Evolutionary conservation across 192 early-diverging fungal species (phyloP), one percentile per base, ranked within the genome.

Genomic region (Coemansia sp.): DNA sequence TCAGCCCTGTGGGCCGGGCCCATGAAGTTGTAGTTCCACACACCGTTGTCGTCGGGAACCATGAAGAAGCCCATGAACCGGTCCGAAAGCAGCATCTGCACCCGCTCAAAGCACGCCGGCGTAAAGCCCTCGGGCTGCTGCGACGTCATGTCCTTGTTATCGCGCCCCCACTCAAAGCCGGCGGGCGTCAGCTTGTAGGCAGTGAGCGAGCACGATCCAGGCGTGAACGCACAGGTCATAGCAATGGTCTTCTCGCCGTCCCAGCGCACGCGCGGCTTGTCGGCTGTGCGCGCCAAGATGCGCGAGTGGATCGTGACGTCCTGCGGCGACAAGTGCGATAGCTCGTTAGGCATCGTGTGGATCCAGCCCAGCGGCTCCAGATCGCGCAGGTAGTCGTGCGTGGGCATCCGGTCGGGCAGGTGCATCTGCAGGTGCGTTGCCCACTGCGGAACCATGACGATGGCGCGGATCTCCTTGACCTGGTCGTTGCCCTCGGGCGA

Each of bases 11-110:
- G 90, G 47, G 83, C 85, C 8, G 96, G 88, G 8, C 94, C 96
- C 92, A 96, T 95, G 67, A 99, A 96, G 72, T 92, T 92, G 71
- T 96, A 97, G 71, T 99, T 99, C 96, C 96, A 99, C 43, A 96
- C 72, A 27, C 88, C 89, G 30, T 91, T 88, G 30, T 85, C 85
- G 43, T 86, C 83, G 0, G 96, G 96, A 2, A 97, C 94, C 92
- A 99, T 92, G 46, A 99, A 99, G 83, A 86, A 93, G 27, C 96
- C 96, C 48, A 96, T 85, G 83, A 94, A 97, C 23, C 91, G 79
- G 68, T 99, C 94, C 12, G 89, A 90, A 29, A 99, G 61, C 25
- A 97, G 70, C 82, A 99, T 95, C 74, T 99, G 96, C 34, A 97
- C 94, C 68, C 90, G 91, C 72, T 99, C 94, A 52, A 90, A 92